Conservation (phyloP, 106 monocot species). For the Narthecium ossifragum region DNA sequence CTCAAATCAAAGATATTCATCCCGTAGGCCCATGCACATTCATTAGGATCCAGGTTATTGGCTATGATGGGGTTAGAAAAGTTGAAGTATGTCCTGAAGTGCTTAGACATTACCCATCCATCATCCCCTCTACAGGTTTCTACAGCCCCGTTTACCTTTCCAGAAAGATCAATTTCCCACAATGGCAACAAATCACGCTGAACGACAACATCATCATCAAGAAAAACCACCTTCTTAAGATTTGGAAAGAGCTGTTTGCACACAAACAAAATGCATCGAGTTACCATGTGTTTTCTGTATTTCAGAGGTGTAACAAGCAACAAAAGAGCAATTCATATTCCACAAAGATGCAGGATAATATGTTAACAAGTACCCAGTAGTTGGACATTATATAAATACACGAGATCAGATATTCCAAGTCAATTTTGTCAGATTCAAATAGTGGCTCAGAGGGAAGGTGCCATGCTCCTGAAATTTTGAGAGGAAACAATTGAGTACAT, state of each 20-base stretch:
- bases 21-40: slow-evolving; percentile 97
- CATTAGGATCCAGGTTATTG: slow-evolving; percentile 52
- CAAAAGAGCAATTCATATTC: no score
- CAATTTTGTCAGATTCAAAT: no score
- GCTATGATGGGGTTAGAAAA: slow-evolving; percentile 81
- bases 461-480: no score
- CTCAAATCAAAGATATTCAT: slow-evolving; percentile 91
- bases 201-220: slow-evolving; percentile 89
- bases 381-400: no score
- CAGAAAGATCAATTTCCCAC: slow-evolving; percentile 75
- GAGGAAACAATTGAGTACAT: no score
- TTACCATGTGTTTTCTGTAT: background rate
- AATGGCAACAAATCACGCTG: slow-evolving; percentile 73
- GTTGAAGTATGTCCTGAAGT: slow-evolving; percentile 85
- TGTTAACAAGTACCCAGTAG: no score
- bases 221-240: slow-evolving; percentile 88
- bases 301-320: no score
- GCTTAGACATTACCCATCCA: slow-evolving; percentile 82
- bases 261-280: slow-evolving; percentile 2
- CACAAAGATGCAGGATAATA: no score
- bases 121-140: slow-evolving; percentile 87
- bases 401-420: no score
- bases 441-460: no score
- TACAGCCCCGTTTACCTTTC: slow-evolving; percentile 94
- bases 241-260: slow-evolving; percentile 77